Evolutionary conservation across 1,284 basidiomycete species (phyloP).

Genomic region (Trametes versicolor): DNA sequence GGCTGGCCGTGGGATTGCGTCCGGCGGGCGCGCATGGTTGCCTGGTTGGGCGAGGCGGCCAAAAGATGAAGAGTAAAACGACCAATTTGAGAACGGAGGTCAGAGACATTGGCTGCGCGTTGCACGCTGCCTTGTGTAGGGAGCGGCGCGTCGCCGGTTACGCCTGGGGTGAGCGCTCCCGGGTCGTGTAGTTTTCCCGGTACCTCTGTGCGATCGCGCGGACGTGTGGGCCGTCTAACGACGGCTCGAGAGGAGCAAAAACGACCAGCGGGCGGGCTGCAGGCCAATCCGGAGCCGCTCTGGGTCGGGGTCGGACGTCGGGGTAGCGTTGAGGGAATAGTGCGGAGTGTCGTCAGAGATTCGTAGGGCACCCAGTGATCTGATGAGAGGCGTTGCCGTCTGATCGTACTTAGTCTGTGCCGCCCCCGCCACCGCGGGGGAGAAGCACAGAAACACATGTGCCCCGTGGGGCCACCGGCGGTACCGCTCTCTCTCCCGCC

Average conservation of each 20-base stretch:
- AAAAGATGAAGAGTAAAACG: background rate
- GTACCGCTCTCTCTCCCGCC: background rate
- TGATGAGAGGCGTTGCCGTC: background rate
- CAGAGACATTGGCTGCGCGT: slow-evolving; percentile 15
- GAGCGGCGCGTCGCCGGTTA: background rate
- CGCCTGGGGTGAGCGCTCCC: background rate
- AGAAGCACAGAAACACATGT: slow-evolving; percentile 7
- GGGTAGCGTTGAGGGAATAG: background rate
- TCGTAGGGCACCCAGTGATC: background rate
- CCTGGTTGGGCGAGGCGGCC: background rate
- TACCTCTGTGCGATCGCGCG: background rate
- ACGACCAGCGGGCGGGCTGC: background rate
- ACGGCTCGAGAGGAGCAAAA: background rate
- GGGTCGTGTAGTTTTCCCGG: background rate
- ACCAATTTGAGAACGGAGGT: background rate
- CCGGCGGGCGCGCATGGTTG: background rate
- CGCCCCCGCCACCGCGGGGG: background rate
- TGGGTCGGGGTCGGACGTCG: too few relatives aligned
- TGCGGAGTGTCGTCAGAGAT: background rate
- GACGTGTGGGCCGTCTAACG: background rate
- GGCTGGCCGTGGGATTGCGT: background rate
- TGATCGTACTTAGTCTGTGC: slow-evolving; percentile 4
- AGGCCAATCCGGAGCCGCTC: slow-evolving; percentile 1
- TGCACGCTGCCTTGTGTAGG: background rate
- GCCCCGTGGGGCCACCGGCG: slow-evolving; percentile 17